Percentiles rank a stretch among this genome's conserved stretches.
phyloP scores from a whole-genome alignment of 2,329 filamentous ascomycete species.

The Paramyrothecium sp. region DNA sequence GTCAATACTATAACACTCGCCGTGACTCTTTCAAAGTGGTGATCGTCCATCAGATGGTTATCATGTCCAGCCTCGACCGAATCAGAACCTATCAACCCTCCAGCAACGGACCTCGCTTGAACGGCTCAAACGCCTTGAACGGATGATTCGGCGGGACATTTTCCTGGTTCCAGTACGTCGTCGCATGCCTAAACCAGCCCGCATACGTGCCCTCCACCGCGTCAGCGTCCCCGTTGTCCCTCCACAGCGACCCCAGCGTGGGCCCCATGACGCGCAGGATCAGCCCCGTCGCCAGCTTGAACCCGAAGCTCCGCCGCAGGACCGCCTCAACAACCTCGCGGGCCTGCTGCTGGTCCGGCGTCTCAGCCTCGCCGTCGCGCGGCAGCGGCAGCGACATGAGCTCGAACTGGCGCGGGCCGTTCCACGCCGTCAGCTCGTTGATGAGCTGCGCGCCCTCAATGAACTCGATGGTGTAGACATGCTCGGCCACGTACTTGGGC shows the following conservation, averaged over 20 bases:
- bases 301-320: slow-evolving; percentile 48
- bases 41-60: no score
- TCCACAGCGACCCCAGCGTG: slow-evolving; percentile 54
- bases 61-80: no score
- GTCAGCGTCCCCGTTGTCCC: slow-evolving; percentile 46
- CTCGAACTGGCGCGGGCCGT: slow-evolving; percentile 46
- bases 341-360: slow-evolving; percentile 43
- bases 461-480: slow-evolving; percentile 49
- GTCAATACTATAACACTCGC: no score
- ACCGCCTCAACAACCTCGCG: slow-evolving; percentile 50
- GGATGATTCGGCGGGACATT: slow-evolving; percentile 25
- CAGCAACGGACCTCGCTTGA: neutral
- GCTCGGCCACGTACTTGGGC: slow-evolving; percentile 45
- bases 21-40: no score
- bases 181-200: slow-evolving; percentile 51
- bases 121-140: neutral
- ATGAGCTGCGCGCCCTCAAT: slow-evolving; percentile 51
- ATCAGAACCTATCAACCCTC: neutral
- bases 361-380: slow-evolving; percentile 30
- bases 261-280: slow-evolving; percentile 47
- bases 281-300: slow-evolving; percentile 55
- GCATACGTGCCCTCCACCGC: slow-evolving; percentile 50
- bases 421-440: slow-evolving; percentile 51
- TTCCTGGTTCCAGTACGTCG: slow-evolving; percentile 44
- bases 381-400: slow-evolving; percentile 39